Percentiles rank a stretch among this genome's conserved stretches.
phyloP scores from a whole-genome alignment of 2,329 filamentous ascomycete species.

The Alternaria infectoria region DNA sequence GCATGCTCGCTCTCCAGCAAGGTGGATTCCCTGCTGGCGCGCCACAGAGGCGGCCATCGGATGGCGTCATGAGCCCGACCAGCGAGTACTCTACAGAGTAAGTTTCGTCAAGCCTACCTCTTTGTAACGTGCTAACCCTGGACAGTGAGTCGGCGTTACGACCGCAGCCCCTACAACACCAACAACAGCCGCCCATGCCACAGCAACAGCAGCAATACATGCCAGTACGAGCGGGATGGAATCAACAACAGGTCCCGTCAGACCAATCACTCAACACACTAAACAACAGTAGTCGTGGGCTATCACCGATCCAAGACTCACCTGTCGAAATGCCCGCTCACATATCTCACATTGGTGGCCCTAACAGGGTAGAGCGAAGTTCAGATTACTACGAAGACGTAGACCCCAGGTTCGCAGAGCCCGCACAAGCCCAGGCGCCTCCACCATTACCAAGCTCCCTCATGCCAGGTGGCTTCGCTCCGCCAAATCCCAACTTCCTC shows the following conservation, averaged over 20 bases:
- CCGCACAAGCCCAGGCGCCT: slow-evolving; percentile 30
- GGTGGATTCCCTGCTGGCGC: slow-evolving; percentile 38
- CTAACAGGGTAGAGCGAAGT: slow-evolving; percentile 33
- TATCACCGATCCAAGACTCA: slow-evolving; percentile 50
- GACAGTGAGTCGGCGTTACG: slow-evolving; percentile 17
- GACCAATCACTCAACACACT: slow-evolving; percentile 32
- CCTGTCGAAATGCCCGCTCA: slow-evolving; percentile 44
- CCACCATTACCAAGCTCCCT: slow-evolving; percentile 42
- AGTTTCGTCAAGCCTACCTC: slow-evolving; percentile 41
- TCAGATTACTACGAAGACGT: slow-evolving; percentile 89
- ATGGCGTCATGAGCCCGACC: slow-evolving; percentile 57
- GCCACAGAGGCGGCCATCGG: slow-evolving; percentile 33
- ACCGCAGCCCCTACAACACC: slow-evolving; percentile 26
- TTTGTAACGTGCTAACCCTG: slow-evolving; percentile 2
- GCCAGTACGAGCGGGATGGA: slow-evolving; percentile 57
- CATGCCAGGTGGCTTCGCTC: slow-evolving; percentile 42
- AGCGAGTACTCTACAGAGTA: slow-evolving; percentile 80
- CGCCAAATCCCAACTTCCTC: slow-evolving; percentile 40
- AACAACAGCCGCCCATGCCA: slow-evolving; percentile 21
- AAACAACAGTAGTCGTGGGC: slow-evolving; percentile 41
- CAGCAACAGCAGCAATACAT: slow-evolving; percentile 45
- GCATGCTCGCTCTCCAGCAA: slow-evolving; percentile 76
- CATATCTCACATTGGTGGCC: slow-evolving; percentile 30
- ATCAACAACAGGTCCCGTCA: slow-evolving; percentile 31
- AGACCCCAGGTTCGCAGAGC: slow-evolving; percentile 80